phyloP scores from a whole-genome alignment of 148 eudicot species.

The Rhododendron simsii region DNA sequence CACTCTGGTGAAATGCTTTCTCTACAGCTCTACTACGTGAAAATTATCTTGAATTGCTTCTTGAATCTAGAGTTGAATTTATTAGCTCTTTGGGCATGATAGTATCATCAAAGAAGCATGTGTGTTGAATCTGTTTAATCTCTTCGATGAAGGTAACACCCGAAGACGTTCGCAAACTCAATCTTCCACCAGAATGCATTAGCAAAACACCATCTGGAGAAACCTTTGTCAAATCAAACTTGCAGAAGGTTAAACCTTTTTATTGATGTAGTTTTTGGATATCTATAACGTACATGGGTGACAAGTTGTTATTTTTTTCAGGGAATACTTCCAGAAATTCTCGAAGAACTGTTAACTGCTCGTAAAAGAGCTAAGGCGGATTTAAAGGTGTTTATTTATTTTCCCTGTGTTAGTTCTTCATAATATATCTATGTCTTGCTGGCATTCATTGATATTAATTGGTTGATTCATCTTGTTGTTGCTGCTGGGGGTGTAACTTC shows the following conservation, averaged over 20 bases:
- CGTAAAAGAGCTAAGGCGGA: constrained; percentile 98
- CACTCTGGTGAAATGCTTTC: constrained; percentile 60
- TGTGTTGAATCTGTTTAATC: background rate
- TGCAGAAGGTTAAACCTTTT: constrained; percentile 64
- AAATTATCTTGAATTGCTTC: background rate
- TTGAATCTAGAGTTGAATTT: constrained; percentile 2
- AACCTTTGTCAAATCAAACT: constrained; percentile 81
- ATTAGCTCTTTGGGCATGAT: background rate
- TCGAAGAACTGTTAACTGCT: constrained; percentile 94
- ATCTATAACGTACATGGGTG: background rate
- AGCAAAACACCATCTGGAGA: constrained; percentile 98
- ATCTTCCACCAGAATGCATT: constrained; percentile 79
- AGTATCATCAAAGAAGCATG: background rate
- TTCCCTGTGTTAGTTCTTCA: background rate
- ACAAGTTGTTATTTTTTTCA: constrained; percentile 24
- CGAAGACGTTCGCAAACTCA: constrained; percentile 74
- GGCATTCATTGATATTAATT: constrained; percentile 1
- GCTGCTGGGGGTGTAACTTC: background rate
- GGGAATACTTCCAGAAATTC: constrained; percentile 99
- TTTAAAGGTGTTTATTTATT: constrained; percentile 58
- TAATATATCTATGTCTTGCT: background rate
- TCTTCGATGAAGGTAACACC: constrained; percentile 68
- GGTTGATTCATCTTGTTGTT: background rate
- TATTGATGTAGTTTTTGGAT: background rate
- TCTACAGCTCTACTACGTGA: background rate